These are phyloP conservation scores for Acanthamoeba lugdunensis DNA, from an alignment of 208 protist species.

Conservation along the genomic window DNA sequence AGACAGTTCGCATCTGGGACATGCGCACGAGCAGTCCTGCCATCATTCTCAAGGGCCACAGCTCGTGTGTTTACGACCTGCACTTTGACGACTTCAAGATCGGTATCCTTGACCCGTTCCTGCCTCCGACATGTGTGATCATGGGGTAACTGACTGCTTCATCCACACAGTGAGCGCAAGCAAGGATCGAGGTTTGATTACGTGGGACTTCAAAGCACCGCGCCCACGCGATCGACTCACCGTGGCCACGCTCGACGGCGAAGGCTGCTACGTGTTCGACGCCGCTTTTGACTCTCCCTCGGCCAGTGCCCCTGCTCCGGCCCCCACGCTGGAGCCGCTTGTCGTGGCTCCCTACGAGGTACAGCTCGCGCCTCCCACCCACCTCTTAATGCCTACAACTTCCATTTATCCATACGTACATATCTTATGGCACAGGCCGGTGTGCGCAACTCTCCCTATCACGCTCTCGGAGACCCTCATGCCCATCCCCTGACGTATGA, in stretches of 20 bases:
- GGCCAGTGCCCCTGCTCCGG: background rate
- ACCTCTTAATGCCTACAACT: background rate
- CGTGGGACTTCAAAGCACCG: constrained; percentile 48
- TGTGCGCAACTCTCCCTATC: background rate
- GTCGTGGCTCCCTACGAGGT: constrained; percentile 3
- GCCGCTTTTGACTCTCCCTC: background rate
- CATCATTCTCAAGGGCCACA: constrained; percentile 18
- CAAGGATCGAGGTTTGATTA: constrained; percentile 32
- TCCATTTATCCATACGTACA: background rate
- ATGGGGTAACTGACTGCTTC: background rate
- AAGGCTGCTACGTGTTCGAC: constrained; percentile 41
- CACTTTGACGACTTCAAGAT: constrained; percentile 61
- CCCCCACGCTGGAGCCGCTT: background rate
- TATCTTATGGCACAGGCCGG: background rate
- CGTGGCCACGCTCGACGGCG: constrained; percentile 9
- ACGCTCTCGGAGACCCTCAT: background rate
- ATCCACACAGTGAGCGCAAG: constrained; percentile 23
- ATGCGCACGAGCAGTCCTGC: constrained; percentile 37
- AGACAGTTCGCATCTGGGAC: constrained; percentile 25
- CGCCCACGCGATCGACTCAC: background rate
- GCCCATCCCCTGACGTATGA: background rate
- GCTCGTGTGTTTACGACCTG: constrained; percentile 34
- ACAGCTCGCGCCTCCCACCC: background rate
- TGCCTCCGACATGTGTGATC: too few species aligned
- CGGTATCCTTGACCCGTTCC: background rate